These are phyloP conservation scores for Elsinoe necatrix DNA, from an alignment of 2,329 filamentous ascomycete genomes.

Conservation along the genomic window DNA sequence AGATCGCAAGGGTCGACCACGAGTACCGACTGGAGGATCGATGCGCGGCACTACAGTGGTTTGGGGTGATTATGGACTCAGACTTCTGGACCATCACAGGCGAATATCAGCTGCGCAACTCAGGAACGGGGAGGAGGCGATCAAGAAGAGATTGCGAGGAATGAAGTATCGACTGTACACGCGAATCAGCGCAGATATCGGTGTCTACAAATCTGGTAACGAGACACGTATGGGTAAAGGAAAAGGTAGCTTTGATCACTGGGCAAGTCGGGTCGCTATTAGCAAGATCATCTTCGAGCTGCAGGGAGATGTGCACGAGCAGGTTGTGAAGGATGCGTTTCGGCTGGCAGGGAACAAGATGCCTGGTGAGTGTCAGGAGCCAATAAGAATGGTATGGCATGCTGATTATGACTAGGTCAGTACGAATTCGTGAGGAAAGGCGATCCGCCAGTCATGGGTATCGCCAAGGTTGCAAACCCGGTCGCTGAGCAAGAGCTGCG, in stretches of 20 bases:
- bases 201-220: constrained; percentile 91
- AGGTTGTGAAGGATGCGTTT: constrained; percentile 88
- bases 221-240: constrained; percentile 99
- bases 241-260: constrained; percentile 95
- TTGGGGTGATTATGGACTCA: constrained; percentile 92
- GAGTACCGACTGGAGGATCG: constrained; percentile 84
- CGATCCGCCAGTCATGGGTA: constrained; percentile 79
- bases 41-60: constrained; percentile 88
- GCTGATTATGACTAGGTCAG: constrained; percentile 40
- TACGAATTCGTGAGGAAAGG: constrained; percentile 95
- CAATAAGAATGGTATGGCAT: constrained; percentile 28
- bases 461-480: constrained; percentile 78
- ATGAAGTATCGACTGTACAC: constrained; percentile 91
- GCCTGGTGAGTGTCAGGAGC: constrained; percentile 56
- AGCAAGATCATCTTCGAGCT: constrained; percentile 90
- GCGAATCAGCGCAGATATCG: constrained; percentile 82
- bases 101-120: constrained; percentile 80
- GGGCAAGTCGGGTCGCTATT: constrained; percentile 82
- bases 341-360: constrained; percentile 89
- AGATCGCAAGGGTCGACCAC: constrained; percentile 76
- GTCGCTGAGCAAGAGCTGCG: constrained; percentile 77
- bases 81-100: constrained; percentile 88
- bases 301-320: constrained; percentile 86
- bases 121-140: constrained; percentile 87
- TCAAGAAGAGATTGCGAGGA: constrained; percentile 77